Evolutionary conservation across 768 basidiomycete species (phyloP).

Genomic region (Amanita pallidorosea): DNA sequence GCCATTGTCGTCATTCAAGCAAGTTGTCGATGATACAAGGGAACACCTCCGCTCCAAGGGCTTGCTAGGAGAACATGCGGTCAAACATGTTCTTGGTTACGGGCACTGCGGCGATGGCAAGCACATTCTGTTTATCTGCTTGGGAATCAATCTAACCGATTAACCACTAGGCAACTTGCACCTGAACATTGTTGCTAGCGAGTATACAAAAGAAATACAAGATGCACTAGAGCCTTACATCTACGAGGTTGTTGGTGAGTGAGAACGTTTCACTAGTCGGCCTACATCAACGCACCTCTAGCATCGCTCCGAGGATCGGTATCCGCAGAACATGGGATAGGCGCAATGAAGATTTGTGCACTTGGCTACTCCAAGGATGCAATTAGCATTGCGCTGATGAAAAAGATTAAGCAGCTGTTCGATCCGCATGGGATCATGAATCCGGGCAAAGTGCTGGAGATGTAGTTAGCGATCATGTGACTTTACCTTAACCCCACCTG

Average conservation of each 20-base stretch:
- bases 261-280: not conserved
- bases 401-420: conserved; percentile 77
- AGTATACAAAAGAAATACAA: conserved; percentile 77
- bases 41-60: conserved; percentile 61
- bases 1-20: conserved; percentile 78
- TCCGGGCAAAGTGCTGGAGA: conserved; percentile 69
- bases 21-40: conserved; percentile 72
- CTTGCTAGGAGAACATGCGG: conserved; percentile 57
- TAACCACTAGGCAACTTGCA: conserved; percentile 72
- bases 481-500: conserved; percentile 23
- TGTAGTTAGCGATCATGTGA: conserved; percentile 14
- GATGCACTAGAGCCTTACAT: conserved; percentile 89
- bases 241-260: conserved; percentile 80
- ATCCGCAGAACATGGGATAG: conserved; percentile 95
- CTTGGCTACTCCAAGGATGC: conserved; percentile 79
- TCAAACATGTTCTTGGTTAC: conserved; percentile 84
- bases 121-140: conserved; percentile 14
- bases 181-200: conserved; percentile 77
- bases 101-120: conserved; percentile 95
- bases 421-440: conserved; percentile 92
- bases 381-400: conserved; percentile 82
- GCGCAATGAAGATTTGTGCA: conserved; percentile 89
- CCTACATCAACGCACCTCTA: conserved; percentile 15
- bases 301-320: conserved; percentile 80
- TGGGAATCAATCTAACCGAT: not conserved